A percentile compares a stretch with the other conserved stretches of the same genome.
phyloP scores from a whole-genome alignment of 768 basidiomycete genomes.

The Phylloporus arenicola region DNA sequence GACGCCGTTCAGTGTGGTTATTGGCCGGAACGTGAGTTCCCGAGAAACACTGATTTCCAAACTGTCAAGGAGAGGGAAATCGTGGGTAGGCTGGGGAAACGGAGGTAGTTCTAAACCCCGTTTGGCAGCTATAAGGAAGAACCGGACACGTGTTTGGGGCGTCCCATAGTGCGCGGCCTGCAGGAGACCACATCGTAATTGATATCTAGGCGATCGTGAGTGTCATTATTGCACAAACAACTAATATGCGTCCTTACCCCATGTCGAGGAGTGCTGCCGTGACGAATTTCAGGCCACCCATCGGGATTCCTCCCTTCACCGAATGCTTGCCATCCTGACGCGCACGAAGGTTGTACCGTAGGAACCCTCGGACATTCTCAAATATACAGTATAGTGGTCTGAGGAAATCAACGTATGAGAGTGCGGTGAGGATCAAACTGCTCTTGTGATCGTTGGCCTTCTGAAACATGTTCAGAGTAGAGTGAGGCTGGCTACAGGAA shows the following conservation, averaged over 20 bases:
- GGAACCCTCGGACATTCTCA: conserved; percentile 46
- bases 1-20: conserved; percentile 43
- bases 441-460: conserved; percentile 63
- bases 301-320: conserved; percentile 60
- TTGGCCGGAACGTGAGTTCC: conserved; percentile 35
- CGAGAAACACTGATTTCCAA: conserved; percentile 51
- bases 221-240: background rate
- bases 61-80: conserved; percentile 34
- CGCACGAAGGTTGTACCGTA: conserved; percentile 36
- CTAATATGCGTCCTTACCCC: conserved; percentile 42
- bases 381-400: conserved; percentile 42
- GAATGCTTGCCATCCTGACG: conserved; percentile 35
- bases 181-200: conserved; percentile 38
- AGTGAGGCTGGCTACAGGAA: conserved; percentile 66
- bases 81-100: conserved; percentile 41
- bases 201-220: conserved; percentile 32
- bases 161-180: conserved; percentile 47
- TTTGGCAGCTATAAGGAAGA: conserved; percentile 45
- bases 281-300: conserved; percentile 71
- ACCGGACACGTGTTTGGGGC: conserved; percentile 41
- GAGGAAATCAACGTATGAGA: conserved; percentile 41
- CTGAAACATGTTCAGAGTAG: conserved; percentile 64
- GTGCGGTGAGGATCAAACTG: conserved; percentile 58
- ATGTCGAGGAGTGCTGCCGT: conserved; percentile 57
- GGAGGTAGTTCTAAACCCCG: conserved; percentile 33